Percentiles rank a stretch among this genome's conserved stretches.
Conservation (phyloP, 805 yeast genomes). For the Jamesozyma gamospora region DNA sequence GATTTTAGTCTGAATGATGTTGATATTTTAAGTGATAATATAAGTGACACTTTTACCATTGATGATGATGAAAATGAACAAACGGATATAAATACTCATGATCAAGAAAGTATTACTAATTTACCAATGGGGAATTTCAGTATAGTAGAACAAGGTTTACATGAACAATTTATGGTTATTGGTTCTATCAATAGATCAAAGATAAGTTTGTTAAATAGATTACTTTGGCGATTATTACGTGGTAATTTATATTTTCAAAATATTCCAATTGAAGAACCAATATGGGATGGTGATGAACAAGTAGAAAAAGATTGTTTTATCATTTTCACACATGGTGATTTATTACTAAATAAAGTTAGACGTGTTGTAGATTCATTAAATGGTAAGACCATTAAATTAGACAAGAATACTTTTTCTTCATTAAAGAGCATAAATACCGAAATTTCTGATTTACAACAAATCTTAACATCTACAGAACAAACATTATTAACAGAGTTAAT, state of each 20-base stretch:
- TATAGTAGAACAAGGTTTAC: slow-evolving; percentile 12
- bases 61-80: slow-evolving; percentile 11
- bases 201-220: slow-evolving; percentile 62
- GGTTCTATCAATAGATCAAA: slow-evolving; percentile 76
- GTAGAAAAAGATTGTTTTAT: slow-evolving; percentile 76
- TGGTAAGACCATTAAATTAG: slow-evolving; percentile 45
- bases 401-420: slow-evolving; percentile 36
- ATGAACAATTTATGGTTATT: slow-evolving; percentile 33
- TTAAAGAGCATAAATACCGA: slow-evolving; percentile 35
- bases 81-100: background rate
- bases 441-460: slow-evolving; percentile 48
- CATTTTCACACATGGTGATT: slow-evolving; percentile 82
- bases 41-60: slow-evolving; percentile 22
- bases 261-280: slow-evolving; percentile 58
- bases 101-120: background rate
- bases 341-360: slow-evolving; percentile 60
- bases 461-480: slow-evolving; percentile 51
- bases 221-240: slow-evolving; percentile 85
- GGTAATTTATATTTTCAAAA: slow-evolving; percentile 80
- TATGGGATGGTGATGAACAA: slow-evolving; percentile 46
- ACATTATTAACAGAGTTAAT: slow-evolving; percentile 70
- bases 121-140: slow-evolving; percentile 1
- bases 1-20: slow-evolving; percentile 15
- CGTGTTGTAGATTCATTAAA: slow-evolving; percentile 86
- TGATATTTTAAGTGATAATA: slow-evolving; percentile 16